Percentiles rank a stretch among this genome's conserved stretches.
phyloP scores from a whole-genome alignment of 1,139 yeast genomes.

The Yamadazyma sp. region DNA sequence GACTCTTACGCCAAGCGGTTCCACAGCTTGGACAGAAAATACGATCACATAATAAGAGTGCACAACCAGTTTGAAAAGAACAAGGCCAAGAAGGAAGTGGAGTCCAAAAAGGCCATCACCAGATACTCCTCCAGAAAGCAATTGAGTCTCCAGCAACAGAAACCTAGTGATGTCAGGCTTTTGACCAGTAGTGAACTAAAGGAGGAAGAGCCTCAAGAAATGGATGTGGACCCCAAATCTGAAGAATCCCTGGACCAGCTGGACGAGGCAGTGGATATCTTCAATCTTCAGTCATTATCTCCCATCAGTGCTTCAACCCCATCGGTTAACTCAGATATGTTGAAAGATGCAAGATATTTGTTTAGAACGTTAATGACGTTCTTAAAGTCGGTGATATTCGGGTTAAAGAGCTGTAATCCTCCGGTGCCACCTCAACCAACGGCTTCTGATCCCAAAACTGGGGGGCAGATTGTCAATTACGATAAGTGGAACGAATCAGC shows the following conservation, averaged over 20 bases:
- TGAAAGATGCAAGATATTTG: constrained; percentile 84
- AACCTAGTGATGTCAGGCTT: constrained; percentile 1
- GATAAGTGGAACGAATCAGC: constrained; percentile 86
- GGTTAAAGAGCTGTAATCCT: constrained; percentile 87
- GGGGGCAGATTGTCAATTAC: constrained; percentile 55
- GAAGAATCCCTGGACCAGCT: constrained; percentile 11
- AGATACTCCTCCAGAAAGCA: constrained; percentile 36
- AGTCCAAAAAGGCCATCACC: constrained; percentile 41
- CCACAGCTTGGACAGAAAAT: constrained; percentile 69
- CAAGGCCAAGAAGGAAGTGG: constrained; percentile 41
- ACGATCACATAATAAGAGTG: constrained; percentile 62
- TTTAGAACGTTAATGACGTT: constrained; percentile 90
- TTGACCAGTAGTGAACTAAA: constrained; percentile 5
- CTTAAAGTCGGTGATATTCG: constrained; percentile 85
- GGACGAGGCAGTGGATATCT: constrained; percentile 26
- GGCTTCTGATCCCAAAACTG: constrained; percentile 55
- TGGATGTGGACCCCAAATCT: constrained; percentile 2
- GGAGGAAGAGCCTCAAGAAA: constrained; percentile 7
- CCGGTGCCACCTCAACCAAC: constrained; percentile 63
- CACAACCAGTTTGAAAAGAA: constrained; percentile 55
- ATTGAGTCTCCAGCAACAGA: neutral
- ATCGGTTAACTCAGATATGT: constrained; percentile 55
- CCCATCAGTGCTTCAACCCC: constrained; percentile 36
- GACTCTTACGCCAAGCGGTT: constrained; percentile 88
- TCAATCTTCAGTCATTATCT: constrained; percentile 40